Percentiles rank a stretch among this genome's conserved stretches.
Evolutionary conservation across 306 rosid species (phyloP).

Genomic region (Crotalaria pallida): DNA sequence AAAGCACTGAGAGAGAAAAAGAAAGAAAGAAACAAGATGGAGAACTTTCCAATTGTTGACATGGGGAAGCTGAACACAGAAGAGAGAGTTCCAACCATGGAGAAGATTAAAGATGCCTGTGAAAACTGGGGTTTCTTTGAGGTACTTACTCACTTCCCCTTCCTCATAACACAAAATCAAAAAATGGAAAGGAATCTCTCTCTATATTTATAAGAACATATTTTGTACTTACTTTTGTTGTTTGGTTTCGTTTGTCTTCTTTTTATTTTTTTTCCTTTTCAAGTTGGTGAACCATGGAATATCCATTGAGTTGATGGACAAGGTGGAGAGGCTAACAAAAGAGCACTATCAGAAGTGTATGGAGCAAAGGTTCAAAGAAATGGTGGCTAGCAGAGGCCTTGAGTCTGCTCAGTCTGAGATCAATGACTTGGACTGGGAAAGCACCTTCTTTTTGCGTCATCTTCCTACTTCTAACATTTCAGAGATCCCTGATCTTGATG

Average conservation of each 20-base stretch:
- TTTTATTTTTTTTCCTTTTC: too few relatives aligned
- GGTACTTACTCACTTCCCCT: slow-evolving; percentile 32
- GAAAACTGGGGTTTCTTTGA: slow-evolving; percentile 98
- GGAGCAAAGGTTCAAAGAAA: slow-evolving; percentile 85
- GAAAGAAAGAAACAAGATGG: slow-evolving; percentile 28
- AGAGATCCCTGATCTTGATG: slow-evolving; percentile 58
- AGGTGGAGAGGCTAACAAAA: slow-evolving; percentile 72
- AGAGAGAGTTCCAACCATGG: slow-evolving; percentile 61
- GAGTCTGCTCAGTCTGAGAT: slow-evolving; percentile 56
- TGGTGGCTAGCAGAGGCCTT: slow-evolving; percentile 65
- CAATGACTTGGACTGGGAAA: slow-evolving; percentile 85
- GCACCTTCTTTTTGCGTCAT: slow-evolving; percentile 87
- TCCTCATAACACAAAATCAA: neutral
- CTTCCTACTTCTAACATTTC: slow-evolving; percentile 73
- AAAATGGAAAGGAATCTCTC: neutral
- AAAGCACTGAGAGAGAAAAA: slow-evolving; percentile 19
- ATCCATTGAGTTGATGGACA: slow-evolving; percentile 73
- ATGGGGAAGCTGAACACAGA: slow-evolving; percentile 63
- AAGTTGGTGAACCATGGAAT: slow-evolving; percentile 94
- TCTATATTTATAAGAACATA: too few relatives aligned
- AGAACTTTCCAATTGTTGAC: slow-evolving; percentile 69
- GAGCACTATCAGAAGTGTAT: slow-evolving; percentile 80
- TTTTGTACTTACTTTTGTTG: neutral
- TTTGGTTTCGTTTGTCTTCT: neutral
- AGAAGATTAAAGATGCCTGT: slow-evolving; percentile 71